These are phyloP conservation scores for Ophiostoma sp. DNA, from an alignment of 2,329 filamentous ascomycete genomes.

Conservation along the genomic window DNA sequence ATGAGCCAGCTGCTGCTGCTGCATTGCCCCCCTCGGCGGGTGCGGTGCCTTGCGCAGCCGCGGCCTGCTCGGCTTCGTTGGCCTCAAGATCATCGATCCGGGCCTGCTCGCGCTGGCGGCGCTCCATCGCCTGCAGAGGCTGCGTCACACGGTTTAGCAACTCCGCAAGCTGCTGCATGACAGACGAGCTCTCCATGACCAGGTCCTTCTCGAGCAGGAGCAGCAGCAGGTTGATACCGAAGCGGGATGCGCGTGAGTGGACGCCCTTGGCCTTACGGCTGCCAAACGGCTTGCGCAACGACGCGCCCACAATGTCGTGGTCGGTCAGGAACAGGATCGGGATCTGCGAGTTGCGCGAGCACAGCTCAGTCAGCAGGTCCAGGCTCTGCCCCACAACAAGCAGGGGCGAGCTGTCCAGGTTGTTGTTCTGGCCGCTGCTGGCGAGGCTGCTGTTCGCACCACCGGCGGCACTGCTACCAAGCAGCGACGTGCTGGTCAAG, in stretches of 20 bases:
- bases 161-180: constrained; percentile 89
- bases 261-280: constrained; percentile 84
- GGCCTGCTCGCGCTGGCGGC: constrained; percentile 69
- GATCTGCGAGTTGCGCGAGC: constrained; percentile 78
- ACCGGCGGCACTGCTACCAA: constrained; percentile 22
- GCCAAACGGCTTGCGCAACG: constrained; percentile 68
- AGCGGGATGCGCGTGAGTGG: constrained; percentile 78
- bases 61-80: constrained; percentile 28
- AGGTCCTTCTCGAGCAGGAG: constrained; percentile 85
- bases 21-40: not conserved
- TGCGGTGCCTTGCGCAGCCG: constrained; percentile 29
- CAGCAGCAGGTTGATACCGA: constrained; percentile 85
- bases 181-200: constrained; percentile 92
- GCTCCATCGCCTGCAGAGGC: constrained; percentile 74
- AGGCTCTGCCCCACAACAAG: constrained; percentile 96
- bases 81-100: constrained; percentile 30
- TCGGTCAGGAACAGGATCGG: constrained; percentile 90
- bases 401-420: constrained; percentile 84
- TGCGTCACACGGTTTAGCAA: constrained; percentile 83
- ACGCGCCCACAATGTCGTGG: constrained; percentile 69
- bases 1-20: not conserved
- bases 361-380: constrained; percentile 75
- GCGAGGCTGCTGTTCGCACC: not conserved
- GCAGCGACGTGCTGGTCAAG: constrained; percentile 68
- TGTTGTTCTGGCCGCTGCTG: constrained; percentile 40